Percentiles rank a stretch among this genome's conserved stretches.
Conservation (phyloP, 2,329 filamentous ascomycete genomes). For the Colletotrichum agaves region DNA sequence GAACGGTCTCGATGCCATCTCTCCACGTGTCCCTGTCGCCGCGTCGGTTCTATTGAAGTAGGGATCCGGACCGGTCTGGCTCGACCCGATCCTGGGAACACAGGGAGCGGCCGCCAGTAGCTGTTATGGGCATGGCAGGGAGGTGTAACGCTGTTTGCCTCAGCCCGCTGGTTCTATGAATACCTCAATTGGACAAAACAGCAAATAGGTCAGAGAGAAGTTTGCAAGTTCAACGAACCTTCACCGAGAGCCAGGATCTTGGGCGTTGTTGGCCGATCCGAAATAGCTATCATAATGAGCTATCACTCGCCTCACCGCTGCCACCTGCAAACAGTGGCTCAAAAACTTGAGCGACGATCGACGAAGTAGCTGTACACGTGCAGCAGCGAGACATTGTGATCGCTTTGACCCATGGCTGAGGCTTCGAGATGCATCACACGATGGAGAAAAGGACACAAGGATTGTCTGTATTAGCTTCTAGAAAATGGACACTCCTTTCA, state of each 20-base stretch:
- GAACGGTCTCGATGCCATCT: slow-evolving; percentile 1
- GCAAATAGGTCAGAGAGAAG: neutral
- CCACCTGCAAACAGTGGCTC: neutral
- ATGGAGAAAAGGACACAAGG: neutral
- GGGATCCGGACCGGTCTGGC: neutral
- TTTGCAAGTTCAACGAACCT: neutral
- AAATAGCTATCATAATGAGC: slow-evolving; percentile 6
- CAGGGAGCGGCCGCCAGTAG: slow-evolving; percentile 19
- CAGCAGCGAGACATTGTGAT: neutral
- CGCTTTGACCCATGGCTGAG: slow-evolving; percentile 7
- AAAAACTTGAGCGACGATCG: slow-evolving; percentile 19
- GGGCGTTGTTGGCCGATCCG: slow-evolving; percentile 6
- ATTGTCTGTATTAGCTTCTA: neutral
- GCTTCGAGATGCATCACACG: slow-evolving; percentile 1
- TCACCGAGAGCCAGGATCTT: slow-evolving; percentile 26
- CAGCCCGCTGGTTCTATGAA: slow-evolving; percentile 3
- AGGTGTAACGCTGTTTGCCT: neutral
- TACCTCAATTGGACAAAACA: slow-evolving; percentile 20
- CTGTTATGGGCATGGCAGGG: neutral
- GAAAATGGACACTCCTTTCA: neutral
- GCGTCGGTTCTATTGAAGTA: neutral
- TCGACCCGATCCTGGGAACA: neutral
- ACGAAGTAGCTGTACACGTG: slow-evolving; percentile 11
- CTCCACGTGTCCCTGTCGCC: slow-evolving; percentile 1
- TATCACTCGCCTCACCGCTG: neutral